Conservation (phyloP, 306 rosid species). For the Quercus cerris region DNA sequence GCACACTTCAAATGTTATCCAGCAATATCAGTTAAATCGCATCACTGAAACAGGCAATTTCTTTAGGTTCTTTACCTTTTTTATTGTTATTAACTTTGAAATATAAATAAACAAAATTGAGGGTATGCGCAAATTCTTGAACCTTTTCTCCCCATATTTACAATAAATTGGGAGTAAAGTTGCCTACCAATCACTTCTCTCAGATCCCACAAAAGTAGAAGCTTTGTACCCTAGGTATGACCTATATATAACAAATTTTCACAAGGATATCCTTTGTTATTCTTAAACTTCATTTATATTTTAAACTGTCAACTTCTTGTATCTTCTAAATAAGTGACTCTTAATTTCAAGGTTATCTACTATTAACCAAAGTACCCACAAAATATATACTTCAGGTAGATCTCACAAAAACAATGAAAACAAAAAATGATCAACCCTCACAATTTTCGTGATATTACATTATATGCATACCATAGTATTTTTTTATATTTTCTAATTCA, state of each 20-base stretch:
- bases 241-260: too few relatives aligned
- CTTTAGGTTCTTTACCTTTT: background rate
- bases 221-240: accelerated
- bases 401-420: background rate
- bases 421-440: background rate
- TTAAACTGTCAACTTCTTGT: background rate
- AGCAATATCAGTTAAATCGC: background rate
- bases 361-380: background rate
- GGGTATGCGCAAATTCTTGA: accelerated
- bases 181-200: too few relatives aligned
- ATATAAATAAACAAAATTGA: too few relatives aligned
- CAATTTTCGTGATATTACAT: background rate
- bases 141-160: too few relatives aligned
- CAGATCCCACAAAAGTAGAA: too few relatives aligned
- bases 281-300: background rate
- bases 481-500: background rate
- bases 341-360: background rate
- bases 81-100: too few relatives aligned
- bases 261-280: background rate
- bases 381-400: background rate
- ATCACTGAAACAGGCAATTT: slow-evolving; percentile 5
- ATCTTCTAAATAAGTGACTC: background rate
- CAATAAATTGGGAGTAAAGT: too few relatives aligned
- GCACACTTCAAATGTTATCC: background rate
- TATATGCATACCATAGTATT: background rate